These are phyloP conservation scores for Saccharomycopsis capsularis DNA, from an alignment of 805 yeast species.

Conservation along the genomic window DNA sequence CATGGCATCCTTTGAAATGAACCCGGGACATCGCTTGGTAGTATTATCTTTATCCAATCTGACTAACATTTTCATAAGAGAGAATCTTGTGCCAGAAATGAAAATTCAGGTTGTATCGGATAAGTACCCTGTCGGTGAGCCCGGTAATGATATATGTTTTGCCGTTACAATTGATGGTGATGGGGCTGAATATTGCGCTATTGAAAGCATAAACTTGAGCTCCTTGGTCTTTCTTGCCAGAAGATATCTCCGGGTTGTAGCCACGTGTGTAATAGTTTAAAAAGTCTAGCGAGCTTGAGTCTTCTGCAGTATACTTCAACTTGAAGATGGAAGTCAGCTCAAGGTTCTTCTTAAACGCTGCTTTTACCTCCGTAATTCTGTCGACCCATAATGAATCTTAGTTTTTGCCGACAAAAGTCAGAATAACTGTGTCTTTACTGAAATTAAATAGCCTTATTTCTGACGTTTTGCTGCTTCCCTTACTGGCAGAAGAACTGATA, in stretches of 20 bases:
- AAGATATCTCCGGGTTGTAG: too few relatives aligned
- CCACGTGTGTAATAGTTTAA: too few relatives aligned
- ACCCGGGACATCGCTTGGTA: too few relatives aligned
- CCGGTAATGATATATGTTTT: neutral
- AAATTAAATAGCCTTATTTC: neutral
- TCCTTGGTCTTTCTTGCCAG: too few relatives aligned
- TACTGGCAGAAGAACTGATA: too few relatives aligned
- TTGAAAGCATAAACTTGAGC: neutral
- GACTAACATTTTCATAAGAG: slow-evolving; percentile 2
- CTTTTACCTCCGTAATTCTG: neutral
- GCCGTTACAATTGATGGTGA: neutral
- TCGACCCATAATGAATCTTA: neutral
- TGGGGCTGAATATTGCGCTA: slow-evolving; percentile 6
- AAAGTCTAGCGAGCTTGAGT: too few relatives aligned
- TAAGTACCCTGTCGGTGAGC: neutral
- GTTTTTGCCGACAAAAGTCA: neutral
- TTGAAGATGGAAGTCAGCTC: neutral
- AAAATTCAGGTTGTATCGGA: neutral
- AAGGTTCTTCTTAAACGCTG: too few relatives aligned
- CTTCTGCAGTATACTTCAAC: neutral
- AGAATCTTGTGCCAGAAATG: neutral
- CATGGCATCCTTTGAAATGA: too few relatives aligned
- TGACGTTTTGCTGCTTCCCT: neutral
- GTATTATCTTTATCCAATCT: too few relatives aligned
- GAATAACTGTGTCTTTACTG: neutral